Conservation (phyloP, 2,329 filamentous ascomycete genomes). For the Neonectria sp. region DNA sequence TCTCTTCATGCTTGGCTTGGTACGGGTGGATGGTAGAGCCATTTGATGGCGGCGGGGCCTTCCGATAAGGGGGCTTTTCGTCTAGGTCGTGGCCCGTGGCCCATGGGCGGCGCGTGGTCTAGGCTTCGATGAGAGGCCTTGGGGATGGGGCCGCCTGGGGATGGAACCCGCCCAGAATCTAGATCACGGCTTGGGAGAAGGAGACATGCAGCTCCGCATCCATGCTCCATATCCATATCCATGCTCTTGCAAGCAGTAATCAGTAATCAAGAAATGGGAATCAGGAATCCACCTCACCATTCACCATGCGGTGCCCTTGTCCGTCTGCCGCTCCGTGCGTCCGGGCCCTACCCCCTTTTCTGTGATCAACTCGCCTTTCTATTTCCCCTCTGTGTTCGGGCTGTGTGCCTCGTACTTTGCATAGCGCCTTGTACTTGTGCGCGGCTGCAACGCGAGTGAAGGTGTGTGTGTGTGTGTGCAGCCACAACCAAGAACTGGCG, state of each 20-base stretch:
- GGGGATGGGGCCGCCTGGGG: not conserved
- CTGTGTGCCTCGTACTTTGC: not conserved
- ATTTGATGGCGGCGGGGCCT: not conserved
- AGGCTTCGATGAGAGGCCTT: not conserved
- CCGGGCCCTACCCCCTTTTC: not conserved
- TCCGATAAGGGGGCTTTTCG: not conserved
- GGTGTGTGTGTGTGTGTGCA: constrained; percentile 9
- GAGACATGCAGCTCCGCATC: not conserved
- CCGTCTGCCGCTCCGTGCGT: constrained; percentile 11
- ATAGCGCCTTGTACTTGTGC: not conserved
- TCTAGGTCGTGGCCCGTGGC: not conserved
- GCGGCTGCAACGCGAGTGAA: not conserved
- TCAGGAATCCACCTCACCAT: not conserved
- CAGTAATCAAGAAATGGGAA: constrained; percentile 1
- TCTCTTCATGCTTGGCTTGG: not conserved
- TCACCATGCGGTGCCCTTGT: not conserved
- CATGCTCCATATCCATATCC: not conserved
- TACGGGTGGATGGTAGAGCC: not conserved
- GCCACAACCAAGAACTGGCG: not conserved
- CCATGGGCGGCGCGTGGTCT: not conserved
- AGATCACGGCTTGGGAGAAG: not conserved
- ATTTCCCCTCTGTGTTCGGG: not conserved
- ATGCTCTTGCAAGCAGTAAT: not conserved
- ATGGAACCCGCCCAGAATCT: not conserved
- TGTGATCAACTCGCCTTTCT: not conserved